Conservation (phyloP, 306 rosid genomes). For the Quercus ilex region DNA sequence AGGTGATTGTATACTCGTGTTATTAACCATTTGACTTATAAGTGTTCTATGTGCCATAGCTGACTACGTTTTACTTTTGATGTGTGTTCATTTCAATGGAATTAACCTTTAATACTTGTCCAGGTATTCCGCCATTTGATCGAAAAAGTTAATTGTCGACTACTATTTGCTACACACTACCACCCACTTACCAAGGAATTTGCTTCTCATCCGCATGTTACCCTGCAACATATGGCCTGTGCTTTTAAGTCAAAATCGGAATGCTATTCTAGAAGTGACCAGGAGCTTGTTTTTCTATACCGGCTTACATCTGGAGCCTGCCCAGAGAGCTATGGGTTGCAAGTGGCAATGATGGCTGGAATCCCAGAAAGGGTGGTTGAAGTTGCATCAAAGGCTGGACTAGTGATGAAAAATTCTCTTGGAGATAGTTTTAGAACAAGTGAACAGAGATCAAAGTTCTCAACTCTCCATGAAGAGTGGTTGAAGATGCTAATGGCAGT, state of each 20-base stretch:
- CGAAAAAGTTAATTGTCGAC: conserved; percentile 85
- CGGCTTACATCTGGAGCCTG: conserved; percentile 77
- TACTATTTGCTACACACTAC: conserved; percentile 93
- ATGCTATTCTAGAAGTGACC: conserved; percentile 34
- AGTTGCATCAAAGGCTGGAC: conserved; percentile 77
- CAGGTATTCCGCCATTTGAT: conserved; percentile 91
- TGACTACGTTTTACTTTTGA: background rate
- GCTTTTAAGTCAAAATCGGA: conserved; percentile 58
- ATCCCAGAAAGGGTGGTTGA: conserved; percentile 63
- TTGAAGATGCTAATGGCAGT: conserved; percentile 56
- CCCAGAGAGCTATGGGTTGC: conserved; percentile 92
- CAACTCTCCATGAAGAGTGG: conserved; percentile 93
- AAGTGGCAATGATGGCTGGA: conserved; percentile 95
- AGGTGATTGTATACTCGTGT: background rate
- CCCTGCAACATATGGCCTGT: conserved; percentile 93
- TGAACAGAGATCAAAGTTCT: conserved; percentile 79
- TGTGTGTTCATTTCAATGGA: background rate
- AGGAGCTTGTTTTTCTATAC: conserved; percentile 73
- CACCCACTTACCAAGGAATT: conserved; percentile 93
- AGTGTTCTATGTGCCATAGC: background rate
- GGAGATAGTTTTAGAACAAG: conserved; percentile 59
- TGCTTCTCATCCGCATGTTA: conserved; percentile 87
- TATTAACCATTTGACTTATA: background rate
- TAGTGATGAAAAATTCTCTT: conserved; percentile 56
- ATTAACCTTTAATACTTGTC: conserved; percentile 14